Conservation (phyloP, 1,139 yeast species). For the Hanseniaspora uvarum region DNA sequence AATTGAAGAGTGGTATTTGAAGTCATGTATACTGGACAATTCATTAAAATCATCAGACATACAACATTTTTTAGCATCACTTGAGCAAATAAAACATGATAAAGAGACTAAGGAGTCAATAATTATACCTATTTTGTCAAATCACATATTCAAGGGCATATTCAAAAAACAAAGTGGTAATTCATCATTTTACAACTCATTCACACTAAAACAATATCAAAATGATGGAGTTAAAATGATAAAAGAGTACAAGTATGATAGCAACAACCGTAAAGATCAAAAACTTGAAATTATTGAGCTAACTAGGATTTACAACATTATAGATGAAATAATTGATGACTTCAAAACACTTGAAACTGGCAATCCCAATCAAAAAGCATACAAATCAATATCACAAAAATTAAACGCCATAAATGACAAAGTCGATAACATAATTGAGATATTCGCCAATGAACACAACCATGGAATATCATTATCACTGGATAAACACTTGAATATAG, state of each 20-base stretch:
- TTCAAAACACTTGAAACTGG: background rate
- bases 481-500: background rate
- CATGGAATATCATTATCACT: background rate
- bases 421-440: background rate
- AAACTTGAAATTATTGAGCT: conserved; percentile 6
- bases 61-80: background rate
- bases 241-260: conserved; percentile 3
- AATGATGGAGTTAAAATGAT: background rate
- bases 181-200: background rate
- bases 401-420: background rate
- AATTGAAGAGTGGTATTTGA: background rate
- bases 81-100: background rate
- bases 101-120: background rate
- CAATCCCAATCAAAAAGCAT: background rate
- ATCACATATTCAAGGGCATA: conserved; percentile 10
- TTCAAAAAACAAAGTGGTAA: conserved; percentile 5
- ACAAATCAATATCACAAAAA: background rate
- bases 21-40: background rate
- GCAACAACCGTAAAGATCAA: background rate
- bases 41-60: background rate
- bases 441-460: conserved; percentile 1
- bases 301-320: conserved; percentile 1
- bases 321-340: background rate
- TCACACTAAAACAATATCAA: background rate
- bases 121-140: conserved; percentile 9